Evolutionary conservation across 2,329 filamentous ascomycete genomes (phyloP), one percentile per base, ranked within the genome.

Genomic region (Claviceps maximensis): DNA sequence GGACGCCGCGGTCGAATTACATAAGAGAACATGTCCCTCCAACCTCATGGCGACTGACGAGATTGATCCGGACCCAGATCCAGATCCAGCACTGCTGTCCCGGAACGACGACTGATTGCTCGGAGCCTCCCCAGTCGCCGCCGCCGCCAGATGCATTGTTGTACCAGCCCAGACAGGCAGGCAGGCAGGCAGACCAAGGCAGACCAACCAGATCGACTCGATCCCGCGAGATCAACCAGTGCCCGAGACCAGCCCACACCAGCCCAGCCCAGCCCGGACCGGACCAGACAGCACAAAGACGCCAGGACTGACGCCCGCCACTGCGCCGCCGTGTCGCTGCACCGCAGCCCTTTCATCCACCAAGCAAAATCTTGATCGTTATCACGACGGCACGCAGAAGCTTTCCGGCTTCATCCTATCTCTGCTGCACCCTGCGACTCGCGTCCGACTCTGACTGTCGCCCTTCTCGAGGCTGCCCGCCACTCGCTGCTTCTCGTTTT

Each of bases 401-500:
- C 41, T 47, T 23, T n/a, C 51, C 54, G 44, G 21, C 44, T 47
- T 49, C 47, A 45, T 55, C 54, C 48, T 51, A 54, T 54, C 54
- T 47, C 50, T 45, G 54, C 50, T 27, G 49, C 40, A 45, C 40
- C 49, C 29, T 27, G 21, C 31, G 4, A 25, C 33, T 23, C 31
- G 23, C 33, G 15, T 6, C 31, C n/a, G 47, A 36, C 15, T 6
- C 31, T 19, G 47, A 36, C 29, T 27, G 31, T 51, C 51, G 41
- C 13, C 40, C 51, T 29, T 53, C 33, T 19, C 15, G 47, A 41
- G 51, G 27, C 21, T 27, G 25, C 21, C 23, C 54, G 51, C 46
- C 49, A 19, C 51, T 45, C 42, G 42, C 59, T 60, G 58, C 60
- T 60, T 60, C 59, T 63, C 61, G 59, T 65, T 69, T 64, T 68